These are phyloP conservation scores for Phytopythium montanum DNA, from an alignment of 352 stramenopile species.

Conservation along the genomic window DNA sequence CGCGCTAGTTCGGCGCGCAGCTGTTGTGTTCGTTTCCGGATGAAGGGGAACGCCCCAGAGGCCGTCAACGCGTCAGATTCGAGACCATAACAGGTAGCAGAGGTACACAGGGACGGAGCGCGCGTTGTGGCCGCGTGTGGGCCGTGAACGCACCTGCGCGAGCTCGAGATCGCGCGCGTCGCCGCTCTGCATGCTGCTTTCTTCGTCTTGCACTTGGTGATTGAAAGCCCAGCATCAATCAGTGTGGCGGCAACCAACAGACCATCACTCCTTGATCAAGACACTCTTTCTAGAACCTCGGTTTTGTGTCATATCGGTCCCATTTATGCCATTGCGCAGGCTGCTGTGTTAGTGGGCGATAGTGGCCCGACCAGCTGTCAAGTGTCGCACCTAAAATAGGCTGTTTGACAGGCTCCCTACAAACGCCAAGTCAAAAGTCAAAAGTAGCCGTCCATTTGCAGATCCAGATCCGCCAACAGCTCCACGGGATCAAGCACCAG, in stretches of 20 bases:
- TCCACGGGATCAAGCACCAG: not conserved
- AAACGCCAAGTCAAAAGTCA: not conserved
- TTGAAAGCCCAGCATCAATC: not conserved
- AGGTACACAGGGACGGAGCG: not conserved
- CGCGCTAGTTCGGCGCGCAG: conserved; percentile 31
- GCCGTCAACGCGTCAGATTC: not conserved
- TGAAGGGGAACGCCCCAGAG: not conserved
- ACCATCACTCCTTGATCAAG: conserved; percentile 2
- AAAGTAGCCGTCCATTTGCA: not conserved
- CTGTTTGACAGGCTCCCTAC: not conserved
- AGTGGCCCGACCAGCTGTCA: not conserved
- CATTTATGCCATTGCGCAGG: conserved; percentile 5
- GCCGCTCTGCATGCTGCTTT: not conserved
- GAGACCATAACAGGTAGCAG: not conserved
- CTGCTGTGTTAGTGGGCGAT: conserved; percentile 3
- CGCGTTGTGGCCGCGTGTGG: not conserved
- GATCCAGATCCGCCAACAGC: not conserved
- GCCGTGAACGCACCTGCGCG: conserved; percentile 1
- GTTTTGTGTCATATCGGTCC: not conserved
- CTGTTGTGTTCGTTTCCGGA: not conserved
- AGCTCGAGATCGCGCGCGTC: conserved; percentile 6
- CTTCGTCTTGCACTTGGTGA: not conserved
- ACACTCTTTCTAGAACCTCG: not conserved
- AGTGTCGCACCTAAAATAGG: not conserved
- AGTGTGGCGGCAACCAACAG: not conserved